phyloP scores from a whole-genome alignment of 441 rosid genomes.

The Corymbia calophylla region DNA sequence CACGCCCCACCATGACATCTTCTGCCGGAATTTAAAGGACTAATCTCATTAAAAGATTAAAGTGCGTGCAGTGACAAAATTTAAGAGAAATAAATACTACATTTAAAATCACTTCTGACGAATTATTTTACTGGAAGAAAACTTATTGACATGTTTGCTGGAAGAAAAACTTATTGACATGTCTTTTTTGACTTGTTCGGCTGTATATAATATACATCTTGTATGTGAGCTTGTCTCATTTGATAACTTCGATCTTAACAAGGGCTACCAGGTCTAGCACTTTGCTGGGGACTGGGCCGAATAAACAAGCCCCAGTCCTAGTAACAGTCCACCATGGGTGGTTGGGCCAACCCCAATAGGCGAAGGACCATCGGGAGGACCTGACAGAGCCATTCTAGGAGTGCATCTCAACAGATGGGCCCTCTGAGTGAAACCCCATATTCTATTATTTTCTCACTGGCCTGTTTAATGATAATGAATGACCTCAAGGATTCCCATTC shows the following conservation, averaged over 20 bases:
- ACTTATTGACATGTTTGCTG: no score
- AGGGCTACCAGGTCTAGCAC: neutral
- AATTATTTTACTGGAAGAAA: no score
- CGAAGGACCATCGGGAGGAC: no score
- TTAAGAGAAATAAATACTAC: neutral
- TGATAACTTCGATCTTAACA: neutral
- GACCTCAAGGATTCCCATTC: neutral
- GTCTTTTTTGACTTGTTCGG: neutral
- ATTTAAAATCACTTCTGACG: neutral
- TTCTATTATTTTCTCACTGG: neutral
- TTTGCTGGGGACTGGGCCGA: neutral
- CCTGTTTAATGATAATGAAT: neutral
- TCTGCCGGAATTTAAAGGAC: neutral
- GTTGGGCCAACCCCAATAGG: neutral
- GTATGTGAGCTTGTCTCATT: neutral
- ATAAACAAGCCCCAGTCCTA: neutral
- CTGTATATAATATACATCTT: neutral
- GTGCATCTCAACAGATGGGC: neutral
- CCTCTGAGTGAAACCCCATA: neutral
- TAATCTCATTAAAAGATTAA: neutral
- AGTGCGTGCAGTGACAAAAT: neutral
- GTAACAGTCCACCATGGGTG: neutral
- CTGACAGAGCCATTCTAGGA: neutral
- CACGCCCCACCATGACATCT: neutral
- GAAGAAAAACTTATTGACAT: neutral